A percentile compares a stretch with the other conserved stretches of the same genome.
Evolutionary conservation across 139 green algal species (phyloP).

Genomic region (Coelastrella sp.): DNA sequence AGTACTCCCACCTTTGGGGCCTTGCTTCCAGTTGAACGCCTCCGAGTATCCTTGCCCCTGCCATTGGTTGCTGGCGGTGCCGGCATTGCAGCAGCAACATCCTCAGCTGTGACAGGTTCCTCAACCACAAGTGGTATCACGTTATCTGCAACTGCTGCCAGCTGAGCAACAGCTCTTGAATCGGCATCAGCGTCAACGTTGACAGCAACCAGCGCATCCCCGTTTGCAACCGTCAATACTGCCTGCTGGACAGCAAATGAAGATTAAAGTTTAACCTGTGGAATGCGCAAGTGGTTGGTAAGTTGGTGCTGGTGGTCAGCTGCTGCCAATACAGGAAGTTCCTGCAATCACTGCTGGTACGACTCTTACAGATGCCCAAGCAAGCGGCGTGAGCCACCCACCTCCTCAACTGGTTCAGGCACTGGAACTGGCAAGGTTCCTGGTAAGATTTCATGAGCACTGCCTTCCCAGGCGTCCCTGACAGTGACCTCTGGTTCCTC

Average conservation of each 20-base stretch:
- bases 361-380: too few species aligned
- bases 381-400: too few species aligned
- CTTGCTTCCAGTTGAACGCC: neutral
- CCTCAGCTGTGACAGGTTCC: neutral
- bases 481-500: conserved; percentile 2
- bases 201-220: too few species aligned
- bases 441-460: neutral
- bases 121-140: neutral
- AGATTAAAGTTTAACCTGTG: too few species aligned
- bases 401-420: neutral
- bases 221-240: too few species aligned
- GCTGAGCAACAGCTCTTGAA: neutral
- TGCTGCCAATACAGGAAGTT: too few species aligned
- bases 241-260: too few species aligned
- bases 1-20: neutral
- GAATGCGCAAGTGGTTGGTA: too few species aligned
- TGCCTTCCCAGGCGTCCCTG: conserved; percentile 21
- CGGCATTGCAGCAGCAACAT: neutral
- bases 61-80: neutral
- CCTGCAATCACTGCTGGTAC: too few species aligned
- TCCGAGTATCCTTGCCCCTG: neutral
- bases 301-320: too few species aligned
- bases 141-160: neutral
- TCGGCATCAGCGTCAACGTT: neutral
- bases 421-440: neutral